A percentile compares a stretch with the other conserved stretches of the same genome.
These are phyloP conservation scores for Tetramitus jugosus DNA, from an alignment of 208 protist species.

Conservation along the genomic window DNA sequence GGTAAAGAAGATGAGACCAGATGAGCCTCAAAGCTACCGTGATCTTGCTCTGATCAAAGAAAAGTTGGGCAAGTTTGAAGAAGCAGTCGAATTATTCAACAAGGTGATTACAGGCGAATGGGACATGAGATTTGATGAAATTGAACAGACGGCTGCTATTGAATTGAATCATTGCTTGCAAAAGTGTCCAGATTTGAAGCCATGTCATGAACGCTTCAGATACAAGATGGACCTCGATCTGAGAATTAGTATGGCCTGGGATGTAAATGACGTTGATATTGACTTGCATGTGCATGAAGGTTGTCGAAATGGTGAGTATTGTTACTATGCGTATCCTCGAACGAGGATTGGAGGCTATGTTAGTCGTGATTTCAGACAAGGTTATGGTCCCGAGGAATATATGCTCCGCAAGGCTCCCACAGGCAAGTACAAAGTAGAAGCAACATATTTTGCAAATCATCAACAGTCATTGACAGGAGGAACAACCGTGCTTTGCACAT, in stretches of 20 bases:
- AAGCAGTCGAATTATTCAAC: constrained; percentile 23
- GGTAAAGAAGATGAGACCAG: not conserved
- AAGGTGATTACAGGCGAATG: constrained; percentile 27
- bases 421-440: constrained; percentile 15
- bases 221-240: constrained; percentile 19
- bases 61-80: constrained; percentile 10
- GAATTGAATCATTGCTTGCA: constrained; percentile 1
- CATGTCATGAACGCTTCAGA: not conserved
- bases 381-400: constrained; percentile 32
- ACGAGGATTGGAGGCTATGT: not conserved
- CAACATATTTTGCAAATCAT: constrained; percentile 7
- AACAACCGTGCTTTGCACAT: constrained; percentile 2
- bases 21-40: constrained; percentile 26
- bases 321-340: constrained; percentile 11
- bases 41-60: constrained; percentile 27
- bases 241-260: constrained; percentile 24
- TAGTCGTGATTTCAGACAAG: constrained; percentile 22
- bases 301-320: constrained; percentile 11
- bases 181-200: not conserved
- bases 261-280: constrained; percentile 21
- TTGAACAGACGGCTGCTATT: constrained; percentile 10
- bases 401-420: not conserved
- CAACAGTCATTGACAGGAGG: not conserved
- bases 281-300: constrained; percentile 28
- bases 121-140: constrained; percentile 27